Evolutionary conservation across 495 filamentous ascomycete genomes (phyloP), one percentile per base, ranked within the genome.

Genomic region (Aspergillus funiculosus): DNA sequence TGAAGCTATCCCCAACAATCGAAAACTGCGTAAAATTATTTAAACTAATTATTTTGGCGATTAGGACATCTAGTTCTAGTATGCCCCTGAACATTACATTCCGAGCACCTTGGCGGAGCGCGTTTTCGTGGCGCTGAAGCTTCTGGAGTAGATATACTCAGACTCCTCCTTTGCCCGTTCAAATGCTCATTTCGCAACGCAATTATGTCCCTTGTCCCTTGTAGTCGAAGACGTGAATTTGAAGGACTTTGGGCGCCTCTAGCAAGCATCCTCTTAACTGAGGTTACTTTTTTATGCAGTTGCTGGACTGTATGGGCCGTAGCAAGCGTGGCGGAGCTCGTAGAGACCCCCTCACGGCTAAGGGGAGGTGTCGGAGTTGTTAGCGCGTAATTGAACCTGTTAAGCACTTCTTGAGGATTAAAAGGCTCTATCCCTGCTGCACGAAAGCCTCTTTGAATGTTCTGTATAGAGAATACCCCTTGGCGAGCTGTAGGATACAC

Each of bases 371-470:
- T 30, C 3, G 28, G 8, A 3, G 28, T 30, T 4, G 3, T 4
- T 11, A 37, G 2, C 18, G 34, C 11, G 13, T 3, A 4, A 37
- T 38, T 38, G 5, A 38, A 14, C 19, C 18, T 24, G 8, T 24
- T 18, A 24, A 38, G 11, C 3, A 38, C 35, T 13, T 14, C 7
- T 13, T 25, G 1, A 38, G 35, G 35, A 13, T 38, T 17, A 25
- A 10, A 25, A 24, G 21, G 35, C 4, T 3, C 7, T 38, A 38
- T 38, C 7, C 35, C 35, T 13, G 35, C 19, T 24, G 35, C 35
- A 14, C 2, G 7, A 20, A 56, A 56, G 38, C 42, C 34, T 35
- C 37, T 51, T 30, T 38, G 25, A 14, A 51, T 51, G 45, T 43
- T 56, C 7, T 22, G n/a, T 15, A 20, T 2, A 13, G 26, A 48